Conservation (phyloP, 2,329 filamentous ascomycete genomes). For the Chalaropsis ovoidea region DNA sequence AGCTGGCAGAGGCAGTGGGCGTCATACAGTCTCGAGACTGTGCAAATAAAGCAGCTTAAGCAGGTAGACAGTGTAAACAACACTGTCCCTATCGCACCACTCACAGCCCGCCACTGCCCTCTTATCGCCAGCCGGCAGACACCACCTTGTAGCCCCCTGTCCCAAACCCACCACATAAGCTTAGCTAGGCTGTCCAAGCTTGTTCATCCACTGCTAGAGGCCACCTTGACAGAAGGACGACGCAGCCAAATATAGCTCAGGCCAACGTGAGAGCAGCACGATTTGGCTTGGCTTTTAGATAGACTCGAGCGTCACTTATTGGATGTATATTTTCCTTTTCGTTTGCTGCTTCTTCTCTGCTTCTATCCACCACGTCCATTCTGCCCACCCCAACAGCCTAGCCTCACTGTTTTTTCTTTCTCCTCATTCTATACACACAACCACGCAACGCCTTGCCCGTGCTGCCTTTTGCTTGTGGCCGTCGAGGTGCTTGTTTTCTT, state of each 20-base stretch:
- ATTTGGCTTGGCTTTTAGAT: neutral
- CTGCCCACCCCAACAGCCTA: neutral
- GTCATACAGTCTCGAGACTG: neutral
- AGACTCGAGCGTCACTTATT: neutral
- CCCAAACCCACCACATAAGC: neutral
- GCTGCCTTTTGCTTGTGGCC: neutral
- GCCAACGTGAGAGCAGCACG: neutral
- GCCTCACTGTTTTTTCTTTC: neutral
- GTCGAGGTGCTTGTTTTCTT: neutral
- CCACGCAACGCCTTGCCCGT: neutral
- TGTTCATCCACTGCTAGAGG: constrained; percentile 17
- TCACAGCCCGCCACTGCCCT: neutral
- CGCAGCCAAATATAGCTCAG: constrained; percentile 8
- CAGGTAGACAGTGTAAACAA: neutral
- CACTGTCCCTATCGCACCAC: neutral
- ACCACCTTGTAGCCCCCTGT: neutral
- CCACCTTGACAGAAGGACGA: constrained; percentile 22
- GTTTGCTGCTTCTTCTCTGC: neutral
- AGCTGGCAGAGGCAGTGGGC: neutral
- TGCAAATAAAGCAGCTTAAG: neutral
- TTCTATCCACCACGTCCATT: neutral
- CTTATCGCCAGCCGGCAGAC: constrained; percentile 3
- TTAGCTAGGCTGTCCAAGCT: neutral
- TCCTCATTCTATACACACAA: neutral
- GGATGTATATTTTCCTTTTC: constrained; percentile 8